These are phyloP conservation scores for Hypomyces perniciosus DNA, from an alignment of 2,329 filamentous ascomycete species.

Conservation along the genomic window DNA sequence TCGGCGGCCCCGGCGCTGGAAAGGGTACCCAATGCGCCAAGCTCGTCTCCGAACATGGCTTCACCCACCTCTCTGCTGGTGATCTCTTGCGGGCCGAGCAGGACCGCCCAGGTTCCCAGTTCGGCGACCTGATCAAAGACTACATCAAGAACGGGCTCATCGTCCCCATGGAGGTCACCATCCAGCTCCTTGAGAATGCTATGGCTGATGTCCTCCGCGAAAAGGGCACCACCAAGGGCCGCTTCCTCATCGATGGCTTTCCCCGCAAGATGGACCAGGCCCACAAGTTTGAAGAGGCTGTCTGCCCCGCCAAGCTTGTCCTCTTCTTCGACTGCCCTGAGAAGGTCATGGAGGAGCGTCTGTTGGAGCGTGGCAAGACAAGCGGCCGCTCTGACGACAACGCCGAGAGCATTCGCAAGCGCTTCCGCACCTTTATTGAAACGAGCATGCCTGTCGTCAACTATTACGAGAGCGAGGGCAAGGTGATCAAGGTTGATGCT, in stretches of 20 bases:
- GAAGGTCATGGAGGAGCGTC: constrained; percentile 73
- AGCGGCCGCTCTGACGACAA: constrained; percentile 91
- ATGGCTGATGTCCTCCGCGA: constrained; percentile 66
- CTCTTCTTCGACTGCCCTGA: constrained; percentile 95
- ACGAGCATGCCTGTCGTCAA: constrained; percentile 97
- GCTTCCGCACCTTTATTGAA: constrained; percentile 89
- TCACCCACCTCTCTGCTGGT: constrained; percentile 88
- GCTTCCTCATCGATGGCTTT: constrained; percentile 80
- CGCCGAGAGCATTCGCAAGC: constrained; percentile 89
- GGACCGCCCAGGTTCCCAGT: constrained; percentile 76
- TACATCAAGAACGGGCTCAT: constrained; percentile 94
- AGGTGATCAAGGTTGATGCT: constrained; percentile 75
- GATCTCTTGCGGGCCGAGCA: constrained; percentile 94
- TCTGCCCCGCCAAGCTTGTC: constrained; percentile 77
- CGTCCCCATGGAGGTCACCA: constrained; percentile 98
- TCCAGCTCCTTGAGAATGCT: constrained; percentile 87
- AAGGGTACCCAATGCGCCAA: constrained; percentile 95
- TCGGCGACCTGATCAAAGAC: constrained; percentile 84
- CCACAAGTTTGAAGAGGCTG: constrained; percentile 81
- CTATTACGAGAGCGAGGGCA: constrained; percentile 68
- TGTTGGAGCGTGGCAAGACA: constrained; percentile 88
- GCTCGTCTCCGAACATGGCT: constrained; percentile 80
- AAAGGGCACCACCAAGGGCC: constrained; percentile 45
- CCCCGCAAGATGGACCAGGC: constrained; percentile 97
- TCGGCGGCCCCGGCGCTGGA: constrained; percentile 89